Evolutionary conservation across 805 yeast genomes (phyloP), one percentile per base, ranked within the genome.

Genomic region (Kuraishia ogatae): DNA sequence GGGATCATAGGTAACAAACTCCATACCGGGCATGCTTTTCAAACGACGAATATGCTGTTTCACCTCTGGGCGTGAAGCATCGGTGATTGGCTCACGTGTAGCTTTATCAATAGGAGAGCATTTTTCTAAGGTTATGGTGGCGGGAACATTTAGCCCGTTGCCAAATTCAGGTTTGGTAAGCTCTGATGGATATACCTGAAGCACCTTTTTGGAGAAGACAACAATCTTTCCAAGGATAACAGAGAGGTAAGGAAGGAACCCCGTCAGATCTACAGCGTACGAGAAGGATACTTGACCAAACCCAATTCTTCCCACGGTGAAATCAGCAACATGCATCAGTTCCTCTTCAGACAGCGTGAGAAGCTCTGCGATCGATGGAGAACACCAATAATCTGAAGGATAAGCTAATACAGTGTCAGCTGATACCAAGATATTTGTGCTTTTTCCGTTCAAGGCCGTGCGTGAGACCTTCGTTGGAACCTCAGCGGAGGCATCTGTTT

Each of bases 1-100:
- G 2, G 91, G 90, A 62, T 87, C 91, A 64, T 85, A 91, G 3
- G 91, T 85, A 15, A 92, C 74, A 65, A 87, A 90, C 58, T 84
- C 84, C 84, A 86, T 89, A 5, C 92, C 96, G 39, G 74, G 77
- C 60, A 76, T 70, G 51, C 72, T 75, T 58, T 81, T 80, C 52
- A 86, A 71, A 53, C 72, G 73, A 51, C 74, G 75, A 26, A 84
- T 76, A 62, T 79, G 79, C 23, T 74, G 67, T 62, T 76, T 71
- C 49, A 75, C 69, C 48, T 80, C 79, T 11, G 70, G 66, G 24
- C 74, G 75, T 24, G 69, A 58, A 2, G 74, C 66, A 28, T 69
- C 66, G 29, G 57, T 61, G 50, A 52, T 66, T 58, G 61, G 61
- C 39, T 58, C 52, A 35, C 66, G 67, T 3, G 65, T 63, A 2